Evolutionary conservation across 345 rosid genomes (phyloP), one percentile per base, ranked within the genome.

Genomic region (Lenwebbia sp.): DNA sequence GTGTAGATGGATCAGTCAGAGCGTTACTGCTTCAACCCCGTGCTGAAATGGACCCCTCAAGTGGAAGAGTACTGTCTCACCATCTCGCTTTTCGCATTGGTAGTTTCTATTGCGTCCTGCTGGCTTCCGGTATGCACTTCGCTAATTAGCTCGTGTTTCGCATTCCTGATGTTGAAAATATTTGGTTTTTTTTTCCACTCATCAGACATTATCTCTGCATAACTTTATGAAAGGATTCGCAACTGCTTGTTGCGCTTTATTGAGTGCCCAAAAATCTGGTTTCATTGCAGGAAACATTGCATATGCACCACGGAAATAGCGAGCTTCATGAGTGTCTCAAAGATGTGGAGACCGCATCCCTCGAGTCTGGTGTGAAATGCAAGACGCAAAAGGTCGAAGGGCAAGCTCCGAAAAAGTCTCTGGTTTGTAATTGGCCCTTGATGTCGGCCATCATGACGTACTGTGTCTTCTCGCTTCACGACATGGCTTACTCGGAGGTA

Each of bases 401-500:
- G 76, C 88, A 62, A 70, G 37, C 87, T 87, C 84, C 90, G 40
- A 87, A 85, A 58, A 86, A 86, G 55, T 91, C 93, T 62, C 96
- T 97, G n/a, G 21, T 93, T 65, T 90, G 65, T 87, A 97, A 96
- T 88, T 97, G 99, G 99, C 99, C 99, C 84, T 89, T 96, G 19
- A 90, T 97, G 90, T 97, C 99, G 41, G 92, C 99, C 50, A 93
- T 96, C 74, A 88, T 97, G 15, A 98, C 94, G 50, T 96, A 97
- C 83, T 97, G 98, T n/a, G 84, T 95, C 88, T 94, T 96, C 90
- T 94, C 99, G 25, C 98, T 97, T 84, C 97, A 94, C 58, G 98
- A 97, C 86, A 96, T 97, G 99, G 98, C 99, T 86, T 97, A 96
- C 90, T 83, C 97, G 3, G 98, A 97, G 98, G 99, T 96, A 89